Percentiles rank a stretch among this genome's conserved stretches.
Evolutionary conservation across 2,329 filamentous ascomycete genomes (phyloP).

Genomic region (Chaetothyriales sp.): DNA sequence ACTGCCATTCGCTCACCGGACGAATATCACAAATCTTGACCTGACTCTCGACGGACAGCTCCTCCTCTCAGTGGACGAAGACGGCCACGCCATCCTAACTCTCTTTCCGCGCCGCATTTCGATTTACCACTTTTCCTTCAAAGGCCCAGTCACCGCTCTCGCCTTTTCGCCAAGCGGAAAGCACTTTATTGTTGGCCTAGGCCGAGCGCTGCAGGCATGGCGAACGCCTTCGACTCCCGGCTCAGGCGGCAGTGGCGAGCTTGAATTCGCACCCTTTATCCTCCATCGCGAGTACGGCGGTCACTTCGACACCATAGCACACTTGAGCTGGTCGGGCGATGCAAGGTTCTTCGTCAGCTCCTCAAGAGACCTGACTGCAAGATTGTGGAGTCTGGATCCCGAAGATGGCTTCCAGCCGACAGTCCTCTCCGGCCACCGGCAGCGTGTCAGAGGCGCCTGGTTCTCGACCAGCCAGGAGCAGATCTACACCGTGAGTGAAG

Average conservation of each 20-base stretch:
- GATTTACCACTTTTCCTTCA: constrained; percentile 94
- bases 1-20: constrained; percentile 70
- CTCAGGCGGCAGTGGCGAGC: constrained; percentile 59
- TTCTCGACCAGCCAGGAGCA: constrained; percentile 90
- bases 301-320: constrained; percentile 75
- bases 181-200: constrained; percentile 79
- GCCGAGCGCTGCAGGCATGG: constrained; percentile 86
- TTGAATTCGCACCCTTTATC: constrained; percentile 93
- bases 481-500: constrained; percentile 92
- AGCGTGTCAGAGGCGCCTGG: constrained; percentile 86
- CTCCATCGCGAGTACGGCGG: constrained; percentile 72
- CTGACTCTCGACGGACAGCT: constrained; percentile 84
- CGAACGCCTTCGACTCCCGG: constrained; percentile 85
- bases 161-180: constrained; percentile 82
- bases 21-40: constrained; percentile 78
- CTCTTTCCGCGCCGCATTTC: constrained; percentile 75
- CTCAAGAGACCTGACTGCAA: constrained; percentile 79
- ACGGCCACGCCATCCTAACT: constrained; percentile 84
- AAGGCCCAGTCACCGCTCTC: constrained; percentile 64
- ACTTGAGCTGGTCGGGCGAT: constrained; percentile 90
- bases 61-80: constrained; percentile 82
- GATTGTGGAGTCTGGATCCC: constrained; percentile 84
- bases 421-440: constrained; percentile 77
- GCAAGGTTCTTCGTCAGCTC: constrained; percentile 88
- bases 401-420: constrained; percentile 85